Evolutionary conservation across 768 basidiomycete genomes (phyloP), one percentile per base, ranked within the genome.

Genomic region (Agrocybe pediades): DNA sequence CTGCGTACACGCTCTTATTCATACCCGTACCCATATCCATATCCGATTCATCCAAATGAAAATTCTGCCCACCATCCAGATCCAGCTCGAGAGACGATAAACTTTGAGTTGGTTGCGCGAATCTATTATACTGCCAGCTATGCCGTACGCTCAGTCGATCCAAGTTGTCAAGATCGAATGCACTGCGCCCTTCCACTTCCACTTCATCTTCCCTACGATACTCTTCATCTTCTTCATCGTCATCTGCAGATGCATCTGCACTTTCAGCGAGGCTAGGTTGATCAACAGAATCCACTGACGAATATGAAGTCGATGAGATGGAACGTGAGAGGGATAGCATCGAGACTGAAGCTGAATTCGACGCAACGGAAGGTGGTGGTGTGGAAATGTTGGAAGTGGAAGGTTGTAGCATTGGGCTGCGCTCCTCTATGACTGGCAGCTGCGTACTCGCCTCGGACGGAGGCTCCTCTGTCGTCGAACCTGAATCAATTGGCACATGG

Each of bases 241-340:
- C 57, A 7, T 39, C 49, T 1, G 29, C 47, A 9, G 33, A 36
- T 36, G 33, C 13, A 36, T 36, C 33, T 11, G 33, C 33, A 13
- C 33, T 36, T 15, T 60, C 42, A 9, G 41, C 60, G 16, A 50
- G 57, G 7, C 58, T 36, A 9, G 42, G 61, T 16, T 51, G 60
- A 27, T 57, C 68, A 30, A 65, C 52, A 11, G 74, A 78, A 48
- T 62, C 63, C 42, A 58, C 59, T 0, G 74, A 74, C 19, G 67
- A 72, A 44, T 63, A 62, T 6, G 75, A 74, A 8, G 69, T 65
- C 13, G 58, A 57, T 5, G 80, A 81, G 5, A 74, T 62, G 9
- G 80, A 74, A 26, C 74, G 73, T 57, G 80, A 78, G 55, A 76
- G 68, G 4, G 74, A 66, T 21, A 61, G 54, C 3, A 60, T 54